Evolutionary conservation across 306 rosid genomes (phyloP).

Genomic region (Delonix regia): DNA sequence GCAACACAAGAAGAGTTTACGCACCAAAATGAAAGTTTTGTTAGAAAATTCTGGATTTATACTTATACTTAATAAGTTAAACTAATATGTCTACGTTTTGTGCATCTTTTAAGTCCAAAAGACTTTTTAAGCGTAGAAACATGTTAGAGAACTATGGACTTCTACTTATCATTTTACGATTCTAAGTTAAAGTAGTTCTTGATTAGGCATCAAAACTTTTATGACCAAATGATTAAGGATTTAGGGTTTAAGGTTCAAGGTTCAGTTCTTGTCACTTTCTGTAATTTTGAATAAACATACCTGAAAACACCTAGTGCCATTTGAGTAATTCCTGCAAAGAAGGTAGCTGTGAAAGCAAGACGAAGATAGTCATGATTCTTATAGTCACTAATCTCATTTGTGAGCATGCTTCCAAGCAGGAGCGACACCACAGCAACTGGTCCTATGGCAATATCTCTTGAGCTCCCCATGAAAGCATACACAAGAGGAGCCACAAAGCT

Average conservation of each 20-base stretch:
- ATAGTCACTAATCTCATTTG: constrained; percentile 41
- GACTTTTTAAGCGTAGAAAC: not conserved
- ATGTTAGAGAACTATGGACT: not conserved
- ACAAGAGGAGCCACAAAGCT: constrained; percentile 84
- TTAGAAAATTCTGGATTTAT: not conserved
- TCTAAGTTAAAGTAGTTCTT: too few species aligned
- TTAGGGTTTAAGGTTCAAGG: too few species aligned
- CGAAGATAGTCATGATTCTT: constrained; percentile 41
- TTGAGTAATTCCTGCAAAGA: constrained; percentile 83
- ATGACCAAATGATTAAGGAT: too few species aligned
- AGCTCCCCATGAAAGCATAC: constrained; percentile 84
- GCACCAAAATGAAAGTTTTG: not conserved
- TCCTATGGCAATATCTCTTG: constrained; percentile 85
- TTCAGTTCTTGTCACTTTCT: too few species aligned
- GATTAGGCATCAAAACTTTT: too few species aligned
- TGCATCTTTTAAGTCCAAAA: not conserved
- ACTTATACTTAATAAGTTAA: too few species aligned
- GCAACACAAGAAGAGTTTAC: not conserved
- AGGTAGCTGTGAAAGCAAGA: constrained; percentile 82
- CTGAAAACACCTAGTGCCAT: constrained; percentile 65
- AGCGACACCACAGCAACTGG: constrained; percentile 90
- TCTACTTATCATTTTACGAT: not conserved
- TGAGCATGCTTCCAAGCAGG: constrained; percentile 63
- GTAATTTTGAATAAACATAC: constrained; percentile 34
- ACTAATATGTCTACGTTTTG: too few species aligned